These are phyloP conservation scores for Phoenix dactylifera DNA, from an alignment of 176 grass and related monocot species.

Conservation along the genomic window DNA sequence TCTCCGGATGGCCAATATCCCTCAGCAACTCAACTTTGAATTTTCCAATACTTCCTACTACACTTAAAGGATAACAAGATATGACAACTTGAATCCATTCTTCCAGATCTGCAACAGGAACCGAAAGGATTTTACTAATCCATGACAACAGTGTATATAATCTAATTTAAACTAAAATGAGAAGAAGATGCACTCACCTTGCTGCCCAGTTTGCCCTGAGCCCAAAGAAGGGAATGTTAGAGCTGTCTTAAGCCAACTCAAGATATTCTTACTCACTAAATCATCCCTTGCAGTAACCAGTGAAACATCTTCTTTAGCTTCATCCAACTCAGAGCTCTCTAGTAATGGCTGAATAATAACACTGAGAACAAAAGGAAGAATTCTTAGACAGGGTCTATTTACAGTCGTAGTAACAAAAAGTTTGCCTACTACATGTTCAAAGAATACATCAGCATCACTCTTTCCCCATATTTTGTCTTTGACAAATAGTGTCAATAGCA, in stretches of 20 bases:
- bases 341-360: conserved; percentile 38
- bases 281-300: conserved; percentile 13
- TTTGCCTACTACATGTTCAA: conserved; percentile 38
- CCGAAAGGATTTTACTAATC: neutral
- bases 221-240: conserved; percentile 44
- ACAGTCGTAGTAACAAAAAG: conserved; percentile 37
- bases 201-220: conserved; percentile 20
- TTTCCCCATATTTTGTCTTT: conserved; percentile 42
- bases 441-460: conserved; percentile 42
- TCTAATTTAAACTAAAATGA: neutral
- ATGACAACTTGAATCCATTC: conserved; percentile 72
- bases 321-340: conserved; percentile 23
- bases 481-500: conserved; percentile 39
- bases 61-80: conserved; percentile 61
- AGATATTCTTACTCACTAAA: conserved; percentile 47
- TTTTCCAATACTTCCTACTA: conserved; percentile 41
- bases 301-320: conserved; percentile 8
- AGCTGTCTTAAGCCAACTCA: conserved; percentile 64
- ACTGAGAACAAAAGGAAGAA: conserved; percentile 54
- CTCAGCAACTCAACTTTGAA: conserved; percentile 38
- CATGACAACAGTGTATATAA: neutral
- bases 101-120: conserved; percentile 41
- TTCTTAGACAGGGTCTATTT: conserved; percentile 43
- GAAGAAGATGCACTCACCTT: conserved; percentile 36
- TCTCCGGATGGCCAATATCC: conserved; percentile 39